Evolutionary conservation across 202 grass and related monocot genomes (phyloP), one percentile per base, ranked within the genome.

Genomic region (Bolboschoenoplectus hybrid): DNA sequence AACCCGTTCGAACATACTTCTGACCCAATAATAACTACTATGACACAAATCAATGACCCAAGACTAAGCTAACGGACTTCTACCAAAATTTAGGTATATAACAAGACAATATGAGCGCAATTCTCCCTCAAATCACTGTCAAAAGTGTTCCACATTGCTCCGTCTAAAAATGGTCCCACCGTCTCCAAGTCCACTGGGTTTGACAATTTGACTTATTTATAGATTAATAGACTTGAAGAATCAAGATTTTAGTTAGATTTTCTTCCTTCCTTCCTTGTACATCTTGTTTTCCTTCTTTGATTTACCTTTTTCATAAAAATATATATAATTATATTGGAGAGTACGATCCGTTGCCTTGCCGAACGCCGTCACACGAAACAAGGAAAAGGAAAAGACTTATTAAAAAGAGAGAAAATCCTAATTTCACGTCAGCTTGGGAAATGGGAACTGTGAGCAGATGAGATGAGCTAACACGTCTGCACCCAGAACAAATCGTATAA

Each of bases 401-500:
- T 44, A 3, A 44, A 44, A 19, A 71, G 9, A 45, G 2, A 70
- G 41, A 20, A n/a, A 47, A 19, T 45, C 65, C 65, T 5, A 67
- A 41, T 67, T 67, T 14, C 35, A 68, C 11, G 65, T 32, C 44
- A 53, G 11, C 44, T 77, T 77, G n/a, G 26, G 12, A 52, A 52
- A 52, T 17, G 43, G 2, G 43, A 44, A 44, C 3, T 34, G 49
- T 5, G 4, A 53, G 5, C 19, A 17, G 2, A 80, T 80, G 34
- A 80, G 50, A 80, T 80, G 34, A 80, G 26, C 55, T 8, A 16
- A n/a, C 60, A 16, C 39, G 80, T 64, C 41, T 78, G 60, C 14
- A 82, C 80, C 60, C 4, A 39, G 63, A 56, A 12, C 81, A 83
- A 67, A 47, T 84, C 81, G 66, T 84, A 38, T 1, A 68, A 84